Conservation (phyloP, 2,329 filamentous ascomycete species). For the Pyrenophora graminea region DNA sequence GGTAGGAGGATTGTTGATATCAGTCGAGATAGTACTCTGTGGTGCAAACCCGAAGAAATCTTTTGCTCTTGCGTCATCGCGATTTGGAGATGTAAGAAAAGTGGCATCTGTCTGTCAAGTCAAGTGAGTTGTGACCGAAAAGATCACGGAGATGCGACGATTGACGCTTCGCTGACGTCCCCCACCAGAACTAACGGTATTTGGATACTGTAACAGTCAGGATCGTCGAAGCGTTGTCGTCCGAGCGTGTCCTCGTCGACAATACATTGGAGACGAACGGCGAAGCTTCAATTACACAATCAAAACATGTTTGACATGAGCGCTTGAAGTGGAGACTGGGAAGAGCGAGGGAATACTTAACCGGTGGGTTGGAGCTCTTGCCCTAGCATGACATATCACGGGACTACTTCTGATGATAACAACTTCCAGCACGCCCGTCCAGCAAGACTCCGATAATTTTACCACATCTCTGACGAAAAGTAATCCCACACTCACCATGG, state of each 20-base stretch:
- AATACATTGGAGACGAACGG: neutral
- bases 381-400: neutral
- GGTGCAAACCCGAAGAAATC: neutral
- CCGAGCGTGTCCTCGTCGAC: constrained; percentile 5
- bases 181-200: neutral
- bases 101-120: no score
- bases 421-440: neutral
- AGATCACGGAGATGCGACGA: neutral
- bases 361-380: constrained; percentile 8
- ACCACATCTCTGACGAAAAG: neutral
- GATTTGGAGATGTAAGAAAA: neutral
- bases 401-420: constrained; percentile 11
- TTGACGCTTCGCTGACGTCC: constrained; percentile 9
- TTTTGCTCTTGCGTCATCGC: neutral
- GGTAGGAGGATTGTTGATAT: no score
- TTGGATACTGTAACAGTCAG: constrained; percentile 8
- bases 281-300: constrained; percentile 12
- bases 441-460: neutral
- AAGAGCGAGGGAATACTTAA: constrained; percentile 15
- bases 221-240: constrained; percentile 7
- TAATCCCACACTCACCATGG: constrained; percentile 14
- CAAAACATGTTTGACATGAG: constrained; percentile 1
- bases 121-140: no score
- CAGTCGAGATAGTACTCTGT: neutral
- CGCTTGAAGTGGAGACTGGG: constrained; percentile 9